A percentile compares a stretch with the other conserved stretches of the same genome.
These are phyloP conservation scores for Biscogniauxia marginata DNA, from an alignment of 2,329 filamentous ascomycete species.

Conservation along the genomic window DNA sequence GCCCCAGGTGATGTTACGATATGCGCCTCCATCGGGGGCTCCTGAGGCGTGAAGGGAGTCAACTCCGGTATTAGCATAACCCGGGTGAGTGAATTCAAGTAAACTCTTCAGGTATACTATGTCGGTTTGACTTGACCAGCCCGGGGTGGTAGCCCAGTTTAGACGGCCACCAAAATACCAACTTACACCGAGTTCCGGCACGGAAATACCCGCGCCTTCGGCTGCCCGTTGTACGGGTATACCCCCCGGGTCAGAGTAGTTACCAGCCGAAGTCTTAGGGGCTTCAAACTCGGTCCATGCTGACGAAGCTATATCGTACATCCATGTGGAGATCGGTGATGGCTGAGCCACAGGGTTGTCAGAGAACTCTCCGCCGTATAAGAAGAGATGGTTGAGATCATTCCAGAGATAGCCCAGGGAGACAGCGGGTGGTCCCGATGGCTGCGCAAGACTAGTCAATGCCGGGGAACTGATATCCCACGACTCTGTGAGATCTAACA, in stretches of 20 bases:
- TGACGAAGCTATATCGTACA: conserved; percentile 60
- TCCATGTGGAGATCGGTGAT: conserved; percentile 63
- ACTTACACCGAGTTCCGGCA: conserved; percentile 67
- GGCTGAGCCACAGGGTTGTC: conserved; percentile 59
- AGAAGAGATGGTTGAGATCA: conserved; percentile 65
- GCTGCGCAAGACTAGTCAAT: conserved; percentile 60
- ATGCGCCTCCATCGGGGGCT: conserved; percentile 62
- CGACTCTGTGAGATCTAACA: conserved; percentile 68
- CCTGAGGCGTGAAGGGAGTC: conserved; percentile 51
- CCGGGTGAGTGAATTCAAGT: conserved; percentile 74
- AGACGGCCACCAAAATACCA: conserved; percentile 80
- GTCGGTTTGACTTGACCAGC: conserved; percentile 64
- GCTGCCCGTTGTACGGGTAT: conserved; percentile 65
- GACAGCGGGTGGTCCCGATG: conserved; percentile 68
- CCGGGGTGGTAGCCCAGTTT: conserved; percentile 56
- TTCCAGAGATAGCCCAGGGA: conserved; percentile 76
- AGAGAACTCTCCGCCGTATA: conserved; percentile 74
- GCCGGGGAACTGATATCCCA: conserved; percentile 67
- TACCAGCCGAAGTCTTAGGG: conserved; percentile 62
- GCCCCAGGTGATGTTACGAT: conserved; percentile 72
- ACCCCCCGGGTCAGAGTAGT: conserved; percentile 56
- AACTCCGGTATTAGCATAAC: conserved; percentile 63
- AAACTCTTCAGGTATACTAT: conserved; percentile 72
- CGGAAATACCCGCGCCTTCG: conserved; percentile 70
- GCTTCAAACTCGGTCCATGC: conserved; percentile 63